Percentiles rank a stretch among this genome's conserved stretches.
phyloP scores from a whole-genome alignment of 257 asterid species.

The Penstemon eatonii region DNA sequence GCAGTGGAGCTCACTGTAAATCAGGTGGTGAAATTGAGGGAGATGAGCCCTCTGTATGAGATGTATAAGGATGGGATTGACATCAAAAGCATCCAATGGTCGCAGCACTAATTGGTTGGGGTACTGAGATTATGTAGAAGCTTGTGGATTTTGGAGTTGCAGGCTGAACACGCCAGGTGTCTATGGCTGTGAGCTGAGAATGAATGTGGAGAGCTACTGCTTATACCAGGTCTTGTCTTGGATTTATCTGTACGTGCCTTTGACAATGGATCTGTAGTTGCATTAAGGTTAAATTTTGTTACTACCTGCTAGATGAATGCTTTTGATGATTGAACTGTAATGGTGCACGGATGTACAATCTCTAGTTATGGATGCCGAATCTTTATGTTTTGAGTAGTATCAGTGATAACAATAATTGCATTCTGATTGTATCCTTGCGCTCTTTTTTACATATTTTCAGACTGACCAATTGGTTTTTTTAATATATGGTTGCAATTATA shows the following conservation, averaged over 20 bases:
- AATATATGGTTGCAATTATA: too few species aligned
- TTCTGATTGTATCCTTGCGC: background rate
- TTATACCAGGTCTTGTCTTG: too few species aligned
- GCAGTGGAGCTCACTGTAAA: constrained; percentile 84
- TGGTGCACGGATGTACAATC: constrained; percentile 8
- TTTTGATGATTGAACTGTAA: constrained; percentile 25
- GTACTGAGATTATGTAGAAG: background rate
- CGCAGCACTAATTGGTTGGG: constrained; percentile 63
- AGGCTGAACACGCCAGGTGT: too few species aligned
- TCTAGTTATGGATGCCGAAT: background rate
- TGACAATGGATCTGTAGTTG: constrained; percentile 19
- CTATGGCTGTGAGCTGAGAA: too few species aligned
- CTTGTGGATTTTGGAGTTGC: too few species aligned
- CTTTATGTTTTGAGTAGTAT: background rate
- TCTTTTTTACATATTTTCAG: background rate
- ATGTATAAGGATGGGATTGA: constrained; percentile 94
- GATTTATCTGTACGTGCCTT: constrained; percentile 20
- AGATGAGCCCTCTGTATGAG: constrained; percentile 96
- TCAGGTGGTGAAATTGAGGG: constrained; percentile 95
- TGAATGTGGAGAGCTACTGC: too few species aligned
- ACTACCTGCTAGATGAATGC: constrained; percentile 4
- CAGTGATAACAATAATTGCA: background rate
- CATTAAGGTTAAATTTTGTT: background rate
- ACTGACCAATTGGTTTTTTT: background rate
- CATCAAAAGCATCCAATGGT: constrained; percentile 84